Percentiles rank a stretch among this genome's conserved stretches.
Evolutionary conservation across 305 asterid species (phyloP).

Genomic region (Fraxinus greggii): DNA sequence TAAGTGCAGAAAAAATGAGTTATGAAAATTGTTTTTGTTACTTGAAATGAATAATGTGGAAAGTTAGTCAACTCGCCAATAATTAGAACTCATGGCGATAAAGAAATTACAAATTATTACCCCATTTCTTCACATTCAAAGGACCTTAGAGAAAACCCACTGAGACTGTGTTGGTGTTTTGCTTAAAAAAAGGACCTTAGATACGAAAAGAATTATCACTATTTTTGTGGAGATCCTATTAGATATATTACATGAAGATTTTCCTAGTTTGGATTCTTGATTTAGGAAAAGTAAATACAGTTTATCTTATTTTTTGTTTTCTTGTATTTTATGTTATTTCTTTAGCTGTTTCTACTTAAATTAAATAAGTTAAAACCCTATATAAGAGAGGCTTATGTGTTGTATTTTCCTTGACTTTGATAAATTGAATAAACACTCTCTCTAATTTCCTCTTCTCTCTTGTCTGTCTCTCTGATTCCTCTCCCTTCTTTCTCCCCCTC

Average conservation of each 20-base stretch:
- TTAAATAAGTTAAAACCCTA: too few species aligned
- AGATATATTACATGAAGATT: not conserved
- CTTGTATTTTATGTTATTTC: not conserved
- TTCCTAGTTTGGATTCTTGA: not conserved
- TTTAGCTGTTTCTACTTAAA: too few species aligned
- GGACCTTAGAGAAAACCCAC: not conserved
- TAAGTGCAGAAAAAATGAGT: not conserved
- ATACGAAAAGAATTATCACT: not conserved
- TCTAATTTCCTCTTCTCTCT: too few species aligned
- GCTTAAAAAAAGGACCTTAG: not conserved
- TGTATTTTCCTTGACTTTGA: too few species aligned
- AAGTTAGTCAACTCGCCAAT: not conserved
- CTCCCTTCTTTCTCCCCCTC: too few species aligned
- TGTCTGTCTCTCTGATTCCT: too few species aligned
- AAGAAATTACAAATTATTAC: too few species aligned
- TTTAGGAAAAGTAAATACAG: not conserved
- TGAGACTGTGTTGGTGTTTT: too few species aligned
- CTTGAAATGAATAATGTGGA: not conserved
- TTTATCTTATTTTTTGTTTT: too few species aligned
- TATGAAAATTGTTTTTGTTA: not conserved
- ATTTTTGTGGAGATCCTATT: not conserved
- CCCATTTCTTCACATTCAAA: not conserved
- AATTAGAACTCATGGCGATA: not conserved
- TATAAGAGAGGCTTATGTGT: too few species aligned
- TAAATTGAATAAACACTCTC: too few species aligned